phyloP scores from a whole-genome alignment of 495 filamentous ascomycete species.

The Cladorrhinum samala region DNA sequence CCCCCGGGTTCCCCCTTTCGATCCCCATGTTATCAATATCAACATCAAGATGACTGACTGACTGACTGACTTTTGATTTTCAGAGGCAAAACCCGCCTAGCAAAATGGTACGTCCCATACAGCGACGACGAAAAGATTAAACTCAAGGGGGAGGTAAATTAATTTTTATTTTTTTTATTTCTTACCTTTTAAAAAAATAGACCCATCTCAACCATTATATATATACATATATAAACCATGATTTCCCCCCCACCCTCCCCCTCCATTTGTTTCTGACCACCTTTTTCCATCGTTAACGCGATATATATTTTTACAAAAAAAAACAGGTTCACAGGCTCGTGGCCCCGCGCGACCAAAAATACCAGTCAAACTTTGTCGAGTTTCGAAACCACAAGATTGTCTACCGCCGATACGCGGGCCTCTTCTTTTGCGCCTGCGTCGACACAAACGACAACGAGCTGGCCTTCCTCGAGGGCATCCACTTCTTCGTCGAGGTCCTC shows the following conservation, averaged over 20 bases:
- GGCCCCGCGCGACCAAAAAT: conserved; percentile 95
- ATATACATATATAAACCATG: too few relatives aligned
- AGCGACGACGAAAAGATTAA: conserved; percentile 96
- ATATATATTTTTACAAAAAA: too few relatives aligned
- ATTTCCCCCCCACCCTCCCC: too few relatives aligned
- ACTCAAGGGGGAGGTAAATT: conserved; percentile 74
- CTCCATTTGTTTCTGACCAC: too few relatives aligned
- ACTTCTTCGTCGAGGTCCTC: conserved; percentile 98
- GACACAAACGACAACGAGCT: conserved; percentile 99
- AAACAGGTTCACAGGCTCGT: conserved; percentile 88
- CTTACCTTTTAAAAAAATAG: too few relatives aligned
- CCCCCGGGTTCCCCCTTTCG: background rate
- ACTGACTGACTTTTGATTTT: background rate
- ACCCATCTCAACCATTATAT: too few relatives aligned
- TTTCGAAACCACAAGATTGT: conserved; percentile 89
- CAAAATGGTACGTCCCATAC: conserved; percentile 98
- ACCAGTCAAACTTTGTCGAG: conserved; percentile 99
- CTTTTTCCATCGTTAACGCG: too few relatives aligned
- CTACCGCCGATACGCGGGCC: conserved; percentile 90
- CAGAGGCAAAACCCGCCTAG: conserved; percentile 96
- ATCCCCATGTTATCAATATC: too few relatives aligned
- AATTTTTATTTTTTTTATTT: conserved; percentile 5
- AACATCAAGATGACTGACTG: too few relatives aligned
- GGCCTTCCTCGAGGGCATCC: conserved; percentile 93
- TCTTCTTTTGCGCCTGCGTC: conserved; percentile 98